These are phyloP conservation scores for Termitomyces sp. DNA, from an alignment of 768 basidiomycete genomes.

Conservation along the genomic window DNA sequence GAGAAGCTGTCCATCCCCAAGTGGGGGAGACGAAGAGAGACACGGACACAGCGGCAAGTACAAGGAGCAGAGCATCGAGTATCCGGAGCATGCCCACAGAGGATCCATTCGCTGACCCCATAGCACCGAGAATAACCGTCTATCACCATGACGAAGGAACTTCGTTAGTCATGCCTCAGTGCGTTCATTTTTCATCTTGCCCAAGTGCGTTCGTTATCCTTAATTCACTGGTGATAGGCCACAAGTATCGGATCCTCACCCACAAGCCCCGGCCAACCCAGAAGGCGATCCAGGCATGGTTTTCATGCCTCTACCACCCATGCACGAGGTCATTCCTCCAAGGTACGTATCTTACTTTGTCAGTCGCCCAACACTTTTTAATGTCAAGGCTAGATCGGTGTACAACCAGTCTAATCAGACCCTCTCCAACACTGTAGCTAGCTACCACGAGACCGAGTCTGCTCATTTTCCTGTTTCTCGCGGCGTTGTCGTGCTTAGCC, in stretches of 20 bases:
- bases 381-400: constrained; percentile 18
- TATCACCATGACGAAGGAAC: constrained; percentile 14
- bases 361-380: not conserved
- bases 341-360: constrained; percentile 22
- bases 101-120: constrained; percentile 36
- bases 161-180: constrained; percentile 30
- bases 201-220: not conserved
- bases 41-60: constrained; percentile 10
- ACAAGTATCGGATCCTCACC: constrained; percentile 15
- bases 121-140: constrained; percentile 26
- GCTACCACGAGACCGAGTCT: constrained; percentile 29
- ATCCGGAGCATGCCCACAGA: constrained; percentile 16
- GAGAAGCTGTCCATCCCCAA: constrained; percentile 6
- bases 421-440: constrained; percentile 10
- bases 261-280: constrained; percentile 20
- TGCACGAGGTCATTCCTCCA: constrained; percentile 37
- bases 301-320: constrained; percentile 42
- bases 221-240: constrained; percentile 13
- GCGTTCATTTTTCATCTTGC: constrained; percentile 17
- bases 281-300: constrained; percentile 29
- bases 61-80: constrained; percentile 16
- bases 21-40: constrained; percentile 6
- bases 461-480: constrained; percentile 10
- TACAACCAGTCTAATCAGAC: constrained; percentile 24
- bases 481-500: not conserved